Conservation (phyloP, 1,284 basidiomycete species). For the Moesziomyces aphidis region DNA sequence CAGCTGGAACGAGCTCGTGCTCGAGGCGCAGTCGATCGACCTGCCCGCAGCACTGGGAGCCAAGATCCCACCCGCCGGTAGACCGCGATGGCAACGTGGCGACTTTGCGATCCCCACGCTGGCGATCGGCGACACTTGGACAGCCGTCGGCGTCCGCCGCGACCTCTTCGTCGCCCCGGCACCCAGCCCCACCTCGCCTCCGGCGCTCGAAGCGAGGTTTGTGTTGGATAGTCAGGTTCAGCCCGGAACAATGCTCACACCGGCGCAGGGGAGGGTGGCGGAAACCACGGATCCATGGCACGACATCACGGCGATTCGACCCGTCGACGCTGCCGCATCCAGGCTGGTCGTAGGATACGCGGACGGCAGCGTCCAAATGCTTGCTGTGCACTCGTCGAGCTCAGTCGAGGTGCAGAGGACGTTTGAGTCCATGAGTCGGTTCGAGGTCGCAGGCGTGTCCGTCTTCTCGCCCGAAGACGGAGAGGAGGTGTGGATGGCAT, state of each 20-base stretch:
- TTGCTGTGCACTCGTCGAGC: not conserved
- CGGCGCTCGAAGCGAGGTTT: not conserved
- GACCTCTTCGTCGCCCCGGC: conserved; percentile 13
- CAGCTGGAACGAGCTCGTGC: conserved; percentile 10
- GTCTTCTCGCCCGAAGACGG: not conserved
- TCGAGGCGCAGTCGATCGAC: not conserved
- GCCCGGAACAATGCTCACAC: not conserved
- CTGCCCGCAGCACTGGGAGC: not conserved
- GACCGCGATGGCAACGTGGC: not conserved
- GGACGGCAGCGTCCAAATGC: conserved; percentile 18
- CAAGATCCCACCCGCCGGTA: too few relatives aligned
- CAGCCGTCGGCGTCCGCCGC: conserved; percentile 24
- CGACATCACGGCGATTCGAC: conserved; percentile 26
- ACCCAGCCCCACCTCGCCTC: not conserved
- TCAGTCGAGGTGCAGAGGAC: not conserved
- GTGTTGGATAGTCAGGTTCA: not conserved
- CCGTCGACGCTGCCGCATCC: conserved; percentile 3
- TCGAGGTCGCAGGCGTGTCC: conserved; percentile 22
- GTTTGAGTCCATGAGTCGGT: not conserved
- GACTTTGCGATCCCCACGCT: conserved; percentile 31
- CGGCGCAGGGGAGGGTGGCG: not conserved
- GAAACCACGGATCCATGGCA: conserved; percentile 20
- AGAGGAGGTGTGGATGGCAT: conserved; percentile 3
- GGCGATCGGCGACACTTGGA: conserved; percentile 2
- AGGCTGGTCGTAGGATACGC: conserved; percentile 30